Evolutionary conservation across 1,284 basidiomycete genomes (phyloP), one percentile per base, ranked within the genome.

Genomic region (Exobasidium rhododendri): DNA sequence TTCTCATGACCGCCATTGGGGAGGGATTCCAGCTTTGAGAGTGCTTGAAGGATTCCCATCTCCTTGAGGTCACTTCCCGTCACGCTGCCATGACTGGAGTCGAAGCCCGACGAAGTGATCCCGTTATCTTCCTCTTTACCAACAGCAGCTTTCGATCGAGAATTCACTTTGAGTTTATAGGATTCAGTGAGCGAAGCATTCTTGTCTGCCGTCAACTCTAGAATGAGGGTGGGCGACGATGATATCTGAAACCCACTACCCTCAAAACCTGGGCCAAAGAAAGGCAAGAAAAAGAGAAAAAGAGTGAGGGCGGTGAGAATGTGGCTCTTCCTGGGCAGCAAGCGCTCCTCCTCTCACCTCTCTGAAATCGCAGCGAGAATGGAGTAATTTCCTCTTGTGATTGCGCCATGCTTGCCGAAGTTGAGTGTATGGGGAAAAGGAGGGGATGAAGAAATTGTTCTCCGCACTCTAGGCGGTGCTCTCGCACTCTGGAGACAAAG

Each of bases 1-100:
- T 50, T 50, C 20, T 50, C 47, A 31, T 50, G 47, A 31, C 47
- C 47, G 7, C 47, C 47, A 26, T 50, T 20, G 7, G 47, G 47
- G 7, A 50, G 14, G 14, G 47, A 26, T 50, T 50, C 47, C 14
- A 50, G 20, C 47, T 24, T 31, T 24, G 24, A 26, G 10, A 50
- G 14, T 26, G 47, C 47, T 31, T 24, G 29, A 24, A 24, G 7
- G 47, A 50, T 20, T 10, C 47, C 47, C 47, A 50, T 10, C 14
- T 50, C 47, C 7, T 7, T 10, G 7, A 50, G 14, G 14, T 50
- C 47, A 7, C 22, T 20, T 50, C 14, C 47, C 20, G 47, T 50
- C 20, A 50, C 22, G 7, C 7, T 50, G 7, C 47, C 47, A 24
- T 26, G 47, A 31, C 47, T 50, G 14, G 47, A 26, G 14, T 50